Evolutionary conservation across 169 alveolate genomes (phyloP).

Genomic region (Ichthyophthirius multifiliis): DNA sequence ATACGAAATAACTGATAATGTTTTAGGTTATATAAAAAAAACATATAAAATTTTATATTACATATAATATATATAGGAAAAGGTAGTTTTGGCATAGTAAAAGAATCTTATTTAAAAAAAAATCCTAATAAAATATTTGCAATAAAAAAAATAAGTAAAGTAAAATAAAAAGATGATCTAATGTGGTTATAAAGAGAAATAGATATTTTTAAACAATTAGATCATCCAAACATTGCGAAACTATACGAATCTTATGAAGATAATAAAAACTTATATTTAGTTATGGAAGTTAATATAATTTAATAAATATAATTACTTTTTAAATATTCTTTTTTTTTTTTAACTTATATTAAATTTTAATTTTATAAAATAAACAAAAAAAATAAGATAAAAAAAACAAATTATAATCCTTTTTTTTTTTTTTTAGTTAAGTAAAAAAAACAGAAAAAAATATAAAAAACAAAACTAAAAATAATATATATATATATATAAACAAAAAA

Average conservation of each 20-base stretch:
- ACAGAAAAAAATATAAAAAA: neutral
- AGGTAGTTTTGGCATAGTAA: constrained; percentile 4
- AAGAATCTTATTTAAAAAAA: neutral
- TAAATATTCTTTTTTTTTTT: too few species aligned
- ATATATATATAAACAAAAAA: too few species aligned
- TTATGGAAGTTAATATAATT: constrained; percentile 8
- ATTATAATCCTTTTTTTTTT: neutral
- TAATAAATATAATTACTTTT: too few species aligned
- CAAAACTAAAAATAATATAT: too few species aligned
- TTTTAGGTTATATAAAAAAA: too few species aligned
- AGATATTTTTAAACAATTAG: neutral
- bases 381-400: neutral
- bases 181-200: neutral
- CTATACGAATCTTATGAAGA: neutral
- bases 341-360: too few species aligned
- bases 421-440: neutral
- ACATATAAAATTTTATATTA: too few species aligned
- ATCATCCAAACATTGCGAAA: constrained; percentile 1
- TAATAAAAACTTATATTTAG: neutral
- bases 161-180: neutral
- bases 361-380: too few species aligned
- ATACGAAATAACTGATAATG: too few species aligned
- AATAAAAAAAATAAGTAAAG: neutral
- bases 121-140: neutral
- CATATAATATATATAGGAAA: too few species aligned